Evolutionary conservation across 2,329 filamentous ascomycete genomes (phyloP), one percentile per base, ranked within the genome.

Genomic region (Periconia digitata): DNA sequence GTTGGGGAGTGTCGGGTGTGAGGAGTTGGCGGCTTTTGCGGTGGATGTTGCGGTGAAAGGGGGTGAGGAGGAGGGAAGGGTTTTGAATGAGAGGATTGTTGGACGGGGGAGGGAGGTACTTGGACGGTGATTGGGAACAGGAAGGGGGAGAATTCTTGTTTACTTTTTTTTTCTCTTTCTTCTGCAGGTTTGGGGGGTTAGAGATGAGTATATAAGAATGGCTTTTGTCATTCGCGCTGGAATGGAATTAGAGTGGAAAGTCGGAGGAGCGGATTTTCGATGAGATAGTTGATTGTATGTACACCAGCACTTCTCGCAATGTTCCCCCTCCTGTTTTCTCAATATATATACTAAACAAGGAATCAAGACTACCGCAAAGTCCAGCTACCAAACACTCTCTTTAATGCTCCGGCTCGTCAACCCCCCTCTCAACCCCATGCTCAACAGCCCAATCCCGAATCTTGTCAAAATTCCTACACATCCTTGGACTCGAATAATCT

Each of bases 401-500:
- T 34, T 53, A 55, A 41, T 55, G 53, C 12, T 55, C 53, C 38
- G 53, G 53, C 45, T 55, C 53, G 43, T 47, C 47, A 13, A 53
- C 50, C n/a, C 53, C 53, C 38, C 53, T 50, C 43, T 48, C 54
- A 37, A 59, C 56, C n/a, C 53, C 55, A 48, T 59, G 47, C 22
- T 50, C 47, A 17, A 58, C 46, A 10, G 56, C 55, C 54, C 54
- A 59, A 16, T 56, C 36, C 27, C 56, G 40, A 16, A 59, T 43
- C 43, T 46, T 54, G 18, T 59, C 54, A 24, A 45, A 59, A 21
- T 58, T 58, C 46, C 53, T 47, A 40, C 56, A 59, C 53, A 54
- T 55, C 23, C 53, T 43, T 29, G 49, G 47, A 8, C 44, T 50
- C 43, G 47, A 46, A 23, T 58, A 59, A 35, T 59, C 56, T 21